Evolutionary conservation across 176 grass and related monocot species (phyloP).

Genomic region (Musa itinerans): DNA sequence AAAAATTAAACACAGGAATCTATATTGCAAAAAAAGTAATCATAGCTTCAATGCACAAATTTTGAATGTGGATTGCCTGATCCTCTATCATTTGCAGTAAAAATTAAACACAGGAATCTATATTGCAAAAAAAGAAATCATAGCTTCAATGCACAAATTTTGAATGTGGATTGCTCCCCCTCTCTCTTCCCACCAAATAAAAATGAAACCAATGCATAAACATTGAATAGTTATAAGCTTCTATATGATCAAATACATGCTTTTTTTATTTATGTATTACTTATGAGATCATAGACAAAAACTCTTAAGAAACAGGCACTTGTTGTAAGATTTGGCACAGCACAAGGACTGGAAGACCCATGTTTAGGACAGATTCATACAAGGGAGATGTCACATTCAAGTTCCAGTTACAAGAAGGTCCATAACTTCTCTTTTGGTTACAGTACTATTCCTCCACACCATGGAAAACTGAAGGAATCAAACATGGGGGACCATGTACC

Average conservation of each 20-base stretch:
- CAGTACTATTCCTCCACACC: neutral
- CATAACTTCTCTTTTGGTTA: neutral
- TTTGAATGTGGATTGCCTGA: too few relatives aligned
- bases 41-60: too few relatives aligned
- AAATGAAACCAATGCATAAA: neutral
- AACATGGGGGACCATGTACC: neutral
- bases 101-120: too few relatives aligned
- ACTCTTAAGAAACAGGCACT: neutral
- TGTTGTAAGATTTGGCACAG: neutral
- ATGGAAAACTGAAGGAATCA: neutral
- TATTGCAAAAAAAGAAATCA: too few relatives aligned
- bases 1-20: too few relatives aligned
- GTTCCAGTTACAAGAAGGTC: neutral
- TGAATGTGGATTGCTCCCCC: too few relatives aligned
- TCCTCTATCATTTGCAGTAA: too few relatives aligned
- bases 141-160: too few relatives aligned
- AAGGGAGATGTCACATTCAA: neutral
- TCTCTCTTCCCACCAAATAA: too few relatives aligned
- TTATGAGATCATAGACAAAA: neutral
- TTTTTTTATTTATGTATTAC: neutral
- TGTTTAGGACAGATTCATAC: neutral
- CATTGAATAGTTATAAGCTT: neutral
- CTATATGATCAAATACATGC: neutral
- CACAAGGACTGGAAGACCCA: neutral
- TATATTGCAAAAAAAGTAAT: too few relatives aligned